Conservation (phyloP, 179 eudicot species). For the Beta corolliflora region DNA sequence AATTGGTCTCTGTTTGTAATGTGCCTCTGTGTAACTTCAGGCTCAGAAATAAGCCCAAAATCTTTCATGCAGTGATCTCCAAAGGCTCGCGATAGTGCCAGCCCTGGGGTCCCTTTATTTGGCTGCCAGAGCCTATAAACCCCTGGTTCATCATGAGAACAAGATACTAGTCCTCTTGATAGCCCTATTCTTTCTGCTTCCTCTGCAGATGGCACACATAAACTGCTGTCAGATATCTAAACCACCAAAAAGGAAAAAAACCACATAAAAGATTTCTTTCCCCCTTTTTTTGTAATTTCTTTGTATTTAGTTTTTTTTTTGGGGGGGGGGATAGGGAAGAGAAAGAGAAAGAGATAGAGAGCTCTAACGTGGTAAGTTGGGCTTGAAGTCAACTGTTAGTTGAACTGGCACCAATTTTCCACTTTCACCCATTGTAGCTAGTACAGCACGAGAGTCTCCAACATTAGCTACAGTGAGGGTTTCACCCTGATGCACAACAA, state of each 20-base stretch:
- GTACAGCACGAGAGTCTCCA: constrained; percentile 88
- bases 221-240: not conserved
- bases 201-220: constrained; percentile 38
- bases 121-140: constrained; percentile 78
- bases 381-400: constrained; percentile 79
- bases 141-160: constrained; percentile 76
- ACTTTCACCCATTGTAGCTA: constrained; percentile 60
- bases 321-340: not conserved
- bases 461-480: constrained; percentile 66
- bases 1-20: constrained; percentile 64
- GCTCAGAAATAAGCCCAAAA: constrained; percentile 81
- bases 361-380: constrained; percentile 72
- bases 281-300: not conserved
- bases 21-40: constrained; percentile 62
- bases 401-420: constrained; percentile 66
- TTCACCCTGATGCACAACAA: constrained; percentile 57
- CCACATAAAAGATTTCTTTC: too few relatives aligned
- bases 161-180: constrained; percentile 59
- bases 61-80: constrained; percentile 80
- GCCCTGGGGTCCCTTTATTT: constrained; percentile 54
- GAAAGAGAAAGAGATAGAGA: constrained; percentile 22
- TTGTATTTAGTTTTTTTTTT: not conserved
- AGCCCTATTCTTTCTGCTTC: constrained; percentile 64
- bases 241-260: not conserved
- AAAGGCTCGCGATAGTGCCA: constrained; percentile 85